Evolutionary conservation across 352 stramenopile species (phyloP).

Genomic region (Elongisporangium senticosum): DNA sequence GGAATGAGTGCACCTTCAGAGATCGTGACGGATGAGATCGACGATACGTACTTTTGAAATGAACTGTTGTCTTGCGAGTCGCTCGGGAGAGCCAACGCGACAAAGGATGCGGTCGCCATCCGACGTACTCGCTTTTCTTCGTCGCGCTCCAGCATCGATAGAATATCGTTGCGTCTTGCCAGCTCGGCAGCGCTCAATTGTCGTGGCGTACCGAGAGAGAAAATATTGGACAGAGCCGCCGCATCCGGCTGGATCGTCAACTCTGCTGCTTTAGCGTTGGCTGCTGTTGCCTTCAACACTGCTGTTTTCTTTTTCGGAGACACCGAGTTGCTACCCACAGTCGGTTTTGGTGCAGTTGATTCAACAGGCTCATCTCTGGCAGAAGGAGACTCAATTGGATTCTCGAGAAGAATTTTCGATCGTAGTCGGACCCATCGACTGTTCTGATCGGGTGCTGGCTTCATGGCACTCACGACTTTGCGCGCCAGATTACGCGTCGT

Average conservation of each 20-base stretch:
- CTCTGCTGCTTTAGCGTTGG: not conserved
- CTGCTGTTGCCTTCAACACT: not conserved
- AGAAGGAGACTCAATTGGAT: not conserved
- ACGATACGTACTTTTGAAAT: conserved; percentile 33
- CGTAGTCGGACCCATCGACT: conserved; percentile 13
- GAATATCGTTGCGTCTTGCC: conserved; percentile 40
- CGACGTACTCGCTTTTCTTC: conserved; percentile 17
- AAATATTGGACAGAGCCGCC: conserved; percentile 47
- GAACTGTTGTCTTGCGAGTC: conserved; percentile 16
- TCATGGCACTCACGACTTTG: conserved; percentile 11
- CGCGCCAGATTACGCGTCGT: conserved; percentile 7
- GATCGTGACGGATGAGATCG: conserved; percentile 28
- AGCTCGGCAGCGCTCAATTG: conserved; percentile 42
- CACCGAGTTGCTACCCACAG: not conserved
- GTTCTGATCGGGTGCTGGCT: conserved; percentile 1
- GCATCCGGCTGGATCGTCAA: conserved; percentile 9
- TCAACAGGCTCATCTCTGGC: not conserved
- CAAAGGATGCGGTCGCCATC: conserved; percentile 25
- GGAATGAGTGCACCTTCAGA: not conserved
- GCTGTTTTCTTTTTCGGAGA: not conserved
- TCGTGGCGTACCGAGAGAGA: conserved; percentile 49
- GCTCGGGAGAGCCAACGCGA: conserved; percentile 20
- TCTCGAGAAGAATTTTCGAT: conserved; percentile 4
- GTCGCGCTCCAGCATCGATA: conserved; percentile 39
- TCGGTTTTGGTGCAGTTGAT: not conserved